A percentile compares a stretch with the other conserved stretches of the same genome.
These are phyloP conservation scores for Penicilliopsis zonata DNA, from an alignment of 495 filamentous ascomycete species.

Conservation along the genomic window DNA sequence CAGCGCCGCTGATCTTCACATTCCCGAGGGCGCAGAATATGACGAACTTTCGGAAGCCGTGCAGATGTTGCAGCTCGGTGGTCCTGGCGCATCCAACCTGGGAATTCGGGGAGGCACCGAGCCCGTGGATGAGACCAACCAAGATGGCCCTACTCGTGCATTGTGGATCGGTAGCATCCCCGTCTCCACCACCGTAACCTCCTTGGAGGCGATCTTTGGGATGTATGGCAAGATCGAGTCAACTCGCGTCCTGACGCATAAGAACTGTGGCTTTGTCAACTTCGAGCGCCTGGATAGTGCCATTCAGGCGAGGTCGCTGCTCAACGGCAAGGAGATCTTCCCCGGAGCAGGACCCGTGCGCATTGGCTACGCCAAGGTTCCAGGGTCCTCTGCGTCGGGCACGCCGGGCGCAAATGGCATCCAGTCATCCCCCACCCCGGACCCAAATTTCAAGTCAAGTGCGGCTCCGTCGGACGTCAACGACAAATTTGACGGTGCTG, in stretches of 20 bases:
- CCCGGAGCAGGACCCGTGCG: slow-evolving; percentile 88
- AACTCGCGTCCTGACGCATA: slow-evolving; percentile 88
- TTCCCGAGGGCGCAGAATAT: slow-evolving; percentile 62
- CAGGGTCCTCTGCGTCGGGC: slow-evolving; percentile 60
- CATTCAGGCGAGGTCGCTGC: slow-evolving; percentile 68
- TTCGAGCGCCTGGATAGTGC: slow-evolving; percentile 86
- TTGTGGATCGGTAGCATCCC: slow-evolving; percentile 97
- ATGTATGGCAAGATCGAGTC: slow-evolving; percentile 84
- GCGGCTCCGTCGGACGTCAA: slow-evolving; percentile 16
- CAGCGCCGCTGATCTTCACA: slow-evolving; percentile 62
- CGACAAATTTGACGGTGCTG: slow-evolving; percentile 25
- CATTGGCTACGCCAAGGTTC: slow-evolving; percentile 95
- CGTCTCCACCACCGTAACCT: slow-evolving; percentile 91
- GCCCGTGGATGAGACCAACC: slow-evolving; percentile 53
- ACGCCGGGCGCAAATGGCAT: slow-evolving; percentile 75
- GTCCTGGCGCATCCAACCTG: slow-evolving; percentile 45
- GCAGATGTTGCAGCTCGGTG: slow-evolving; percentile 62
- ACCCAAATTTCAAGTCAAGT: slow-evolving; percentile 42
- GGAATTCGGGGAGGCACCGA: slow-evolving; percentile 30
- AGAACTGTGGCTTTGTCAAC: slow-evolving; percentile 98
- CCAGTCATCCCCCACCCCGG: slow-evolving; percentile 91
- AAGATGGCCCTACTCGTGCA: slow-evolving; percentile 85
- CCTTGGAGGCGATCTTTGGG: slow-evolving; percentile 85
- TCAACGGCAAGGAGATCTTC: slow-evolving; percentile 97
- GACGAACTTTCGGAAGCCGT: slow-evolving; percentile 64